phyloP scores from a whole-genome alignment of 2,329 filamentous ascomycete species.

The Apiospora aurea region DNA sequence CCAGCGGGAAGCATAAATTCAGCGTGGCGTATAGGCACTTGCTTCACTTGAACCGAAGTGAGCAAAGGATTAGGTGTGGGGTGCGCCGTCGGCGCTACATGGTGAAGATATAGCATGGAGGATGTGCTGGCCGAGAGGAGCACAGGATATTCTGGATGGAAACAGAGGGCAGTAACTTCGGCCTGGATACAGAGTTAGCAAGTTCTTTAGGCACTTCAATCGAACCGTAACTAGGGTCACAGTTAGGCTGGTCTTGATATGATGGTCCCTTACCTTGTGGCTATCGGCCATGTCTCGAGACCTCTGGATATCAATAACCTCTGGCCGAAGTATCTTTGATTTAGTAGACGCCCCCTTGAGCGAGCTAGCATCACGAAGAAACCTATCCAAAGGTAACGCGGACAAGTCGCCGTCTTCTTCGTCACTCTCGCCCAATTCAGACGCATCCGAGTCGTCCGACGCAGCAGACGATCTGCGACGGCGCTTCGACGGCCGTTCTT shows the following conservation, averaged over 20 bases:
- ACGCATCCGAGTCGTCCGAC: slow-evolving; percentile 43
- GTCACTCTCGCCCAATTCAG: slow-evolving; percentile 34
- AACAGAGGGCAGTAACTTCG: slow-evolving; percentile 81
- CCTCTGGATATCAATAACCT: slow-evolving; percentile 89
- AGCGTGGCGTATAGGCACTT: slow-evolving; percentile 83
- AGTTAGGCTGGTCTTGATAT: not conserved
- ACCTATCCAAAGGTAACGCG: slow-evolving; percentile 77
- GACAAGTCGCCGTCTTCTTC: slow-evolving; percentile 60
- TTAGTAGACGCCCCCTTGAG: slow-evolving; percentile 66
- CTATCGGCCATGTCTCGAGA: slow-evolving; percentile 83
- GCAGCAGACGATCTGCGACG: slow-evolving; percentile 58
- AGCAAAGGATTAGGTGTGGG: slow-evolving; percentile 86
- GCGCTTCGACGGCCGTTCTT: slow-evolving; percentile 58
- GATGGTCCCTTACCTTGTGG: slow-evolving; percentile 62
- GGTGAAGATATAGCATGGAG: slow-evolving; percentile 86
- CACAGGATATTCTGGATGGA: slow-evolving; percentile 89
- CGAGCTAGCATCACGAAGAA: slow-evolving; percentile 77
- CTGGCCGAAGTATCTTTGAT: slow-evolving; percentile 79
- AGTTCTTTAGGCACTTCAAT: not conserved
- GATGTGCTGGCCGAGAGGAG: slow-evolving; percentile 89
- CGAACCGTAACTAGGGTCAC: not conserved
- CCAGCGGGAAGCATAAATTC: slow-evolving; percentile 78
- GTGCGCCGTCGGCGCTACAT: slow-evolving; percentile 78
- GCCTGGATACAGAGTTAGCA: slow-evolving; percentile 40
- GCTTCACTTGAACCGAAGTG: slow-evolving; percentile 86